Percentiles rank a stretch among this genome's conserved stretches.
phyloP scores from a whole-genome alignment of 2,329 filamentous ascomycete genomes.

The Bertia moriformis region DNA sequence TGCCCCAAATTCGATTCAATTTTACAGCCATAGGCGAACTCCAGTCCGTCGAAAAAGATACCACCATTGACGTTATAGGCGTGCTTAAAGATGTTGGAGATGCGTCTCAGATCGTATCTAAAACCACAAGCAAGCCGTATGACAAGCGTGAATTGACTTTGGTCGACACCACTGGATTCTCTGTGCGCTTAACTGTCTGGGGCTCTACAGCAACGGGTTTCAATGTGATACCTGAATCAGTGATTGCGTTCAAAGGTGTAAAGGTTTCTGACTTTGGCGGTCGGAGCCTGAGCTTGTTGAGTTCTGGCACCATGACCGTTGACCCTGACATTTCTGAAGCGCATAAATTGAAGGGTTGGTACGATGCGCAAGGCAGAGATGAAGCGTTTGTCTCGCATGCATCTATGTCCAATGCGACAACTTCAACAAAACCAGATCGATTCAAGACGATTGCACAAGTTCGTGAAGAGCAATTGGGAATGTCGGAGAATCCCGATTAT shows the following conservation, averaged over 20 bases:
- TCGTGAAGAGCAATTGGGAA: slow-evolving; percentile 46
- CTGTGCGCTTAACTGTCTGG: slow-evolving; percentile 58
- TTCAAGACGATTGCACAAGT: slow-evolving; percentile 46
- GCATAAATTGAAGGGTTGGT: slow-evolving; percentile 61
- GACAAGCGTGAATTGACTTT: slow-evolving; percentile 57
- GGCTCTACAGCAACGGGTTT: slow-evolving; percentile 50
- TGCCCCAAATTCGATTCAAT: slow-evolving; percentile 58
- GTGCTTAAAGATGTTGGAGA: slow-evolving; percentile 55
- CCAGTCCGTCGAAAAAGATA: slow-evolving; percentile 55
- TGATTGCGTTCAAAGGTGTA: slow-evolving; percentile 61
- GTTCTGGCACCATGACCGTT: slow-evolving; percentile 54
- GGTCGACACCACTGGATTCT: slow-evolving; percentile 56
- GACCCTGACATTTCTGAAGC: slow-evolving; percentile 62
- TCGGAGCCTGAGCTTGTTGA: slow-evolving; percentile 52
- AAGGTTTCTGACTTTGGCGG: slow-evolving; percentile 65
- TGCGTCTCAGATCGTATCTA: slow-evolving; percentile 47
- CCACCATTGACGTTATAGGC: slow-evolving; percentile 56
- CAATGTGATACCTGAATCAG: slow-evolving; percentile 44
- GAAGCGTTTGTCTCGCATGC: slow-evolving; percentile 6
- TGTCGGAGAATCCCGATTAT: slow-evolving; percentile 43
- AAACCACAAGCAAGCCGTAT: slow-evolving; percentile 55
- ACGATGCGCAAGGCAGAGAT: slow-evolving; percentile 47
- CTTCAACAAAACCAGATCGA: slow-evolving; percentile 27
- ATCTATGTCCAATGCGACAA: slow-evolving; percentile 8
- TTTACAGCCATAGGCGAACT: slow-evolving; percentile 55